Evolutionary conservation across 345 rosid genomes (phyloP).

Genomic region (Sonneratia alba): DNA sequence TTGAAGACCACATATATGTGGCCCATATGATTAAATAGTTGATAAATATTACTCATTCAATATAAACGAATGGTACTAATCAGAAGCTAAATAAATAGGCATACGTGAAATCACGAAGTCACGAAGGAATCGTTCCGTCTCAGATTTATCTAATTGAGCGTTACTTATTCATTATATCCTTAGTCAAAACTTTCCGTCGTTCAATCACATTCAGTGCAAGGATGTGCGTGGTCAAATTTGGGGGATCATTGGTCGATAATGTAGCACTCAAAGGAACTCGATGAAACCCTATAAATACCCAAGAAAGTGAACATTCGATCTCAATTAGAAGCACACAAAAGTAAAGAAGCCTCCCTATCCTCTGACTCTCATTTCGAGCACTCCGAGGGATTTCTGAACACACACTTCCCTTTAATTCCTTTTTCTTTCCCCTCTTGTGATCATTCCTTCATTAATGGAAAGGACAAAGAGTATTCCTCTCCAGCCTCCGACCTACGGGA

Average conservation of each 20-base stretch:
- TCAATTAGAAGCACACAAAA: not conserved
- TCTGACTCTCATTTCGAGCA: not conserved
- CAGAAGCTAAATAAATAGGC: no score
- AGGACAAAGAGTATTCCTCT: slow-evolving; percentile 8
- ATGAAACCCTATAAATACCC: not conserved
- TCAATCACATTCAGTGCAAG: no score
- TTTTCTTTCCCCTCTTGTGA: not conserved
- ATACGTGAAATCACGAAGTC: no score
- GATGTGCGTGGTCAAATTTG: not conserved
- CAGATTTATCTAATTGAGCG: no score
- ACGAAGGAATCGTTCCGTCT: no score
- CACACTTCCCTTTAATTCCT: not conserved
- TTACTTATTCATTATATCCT: no score
- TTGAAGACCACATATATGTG: no score
- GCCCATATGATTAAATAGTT: no score
- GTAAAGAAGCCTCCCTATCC: not conserved
- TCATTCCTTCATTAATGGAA: slow-evolving; percentile 6
- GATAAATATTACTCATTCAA: no score
- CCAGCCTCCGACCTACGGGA: slow-evolving; percentile 24
- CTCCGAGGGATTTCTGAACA: not conserved
- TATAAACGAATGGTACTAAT: no score
- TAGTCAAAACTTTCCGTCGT: no score
- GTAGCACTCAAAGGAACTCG: not conserved
- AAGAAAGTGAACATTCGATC: not conserved
- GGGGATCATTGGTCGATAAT: not conserved